A percentile compares a stretch with the other conserved stretches of the same genome.
phyloP scores from a whole-genome alignment of 805 yeast genomes.

The Komagataella populi region DNA sequence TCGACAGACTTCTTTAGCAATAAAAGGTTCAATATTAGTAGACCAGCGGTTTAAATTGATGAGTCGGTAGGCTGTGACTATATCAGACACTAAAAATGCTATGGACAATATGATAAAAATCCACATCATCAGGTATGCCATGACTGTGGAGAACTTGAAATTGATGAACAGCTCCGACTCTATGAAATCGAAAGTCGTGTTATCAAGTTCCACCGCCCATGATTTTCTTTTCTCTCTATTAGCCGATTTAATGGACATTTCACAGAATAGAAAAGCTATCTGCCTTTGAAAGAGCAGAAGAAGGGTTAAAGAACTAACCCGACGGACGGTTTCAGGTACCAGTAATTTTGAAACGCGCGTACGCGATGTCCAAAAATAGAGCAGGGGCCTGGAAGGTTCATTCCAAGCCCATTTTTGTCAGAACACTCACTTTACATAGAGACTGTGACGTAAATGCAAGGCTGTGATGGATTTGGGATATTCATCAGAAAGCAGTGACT shows the following conservation, averaged over 20 bases:
- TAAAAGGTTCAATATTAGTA: constrained; percentile 29
- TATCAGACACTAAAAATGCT: constrained; percentile 49
- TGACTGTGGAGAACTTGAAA: constrained; percentile 25
- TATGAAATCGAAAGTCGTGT: constrained; percentile 32
- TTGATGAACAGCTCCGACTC: constrained; percentile 33
- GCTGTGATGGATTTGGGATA: neutral
- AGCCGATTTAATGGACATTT: neutral
- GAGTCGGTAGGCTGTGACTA: constrained; percentile 66
- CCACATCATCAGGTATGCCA: constrained; percentile 27
- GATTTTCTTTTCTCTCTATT: constrained; percentile 4
- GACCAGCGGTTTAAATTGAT: constrained; percentile 66
- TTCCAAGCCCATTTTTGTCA: neutral
- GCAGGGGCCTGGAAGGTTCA: neutral
- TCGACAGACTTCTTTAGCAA: constrained; percentile 35
- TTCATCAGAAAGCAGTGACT: neutral
- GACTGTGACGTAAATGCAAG: neutral
- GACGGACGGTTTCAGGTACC: neutral
- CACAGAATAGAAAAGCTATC: neutral
- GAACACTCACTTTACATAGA: neutral
- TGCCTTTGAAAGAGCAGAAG: neutral
- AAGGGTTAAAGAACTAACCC: neutral
- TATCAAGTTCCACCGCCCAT: constrained; percentile 20
- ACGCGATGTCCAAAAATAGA: neutral
- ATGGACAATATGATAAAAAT: constrained; percentile 30
- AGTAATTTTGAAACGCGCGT: neutral